Conservation (phyloP, 768 basidiomycete species). For the Porphyrellus cyaneotinctus region DNA sequence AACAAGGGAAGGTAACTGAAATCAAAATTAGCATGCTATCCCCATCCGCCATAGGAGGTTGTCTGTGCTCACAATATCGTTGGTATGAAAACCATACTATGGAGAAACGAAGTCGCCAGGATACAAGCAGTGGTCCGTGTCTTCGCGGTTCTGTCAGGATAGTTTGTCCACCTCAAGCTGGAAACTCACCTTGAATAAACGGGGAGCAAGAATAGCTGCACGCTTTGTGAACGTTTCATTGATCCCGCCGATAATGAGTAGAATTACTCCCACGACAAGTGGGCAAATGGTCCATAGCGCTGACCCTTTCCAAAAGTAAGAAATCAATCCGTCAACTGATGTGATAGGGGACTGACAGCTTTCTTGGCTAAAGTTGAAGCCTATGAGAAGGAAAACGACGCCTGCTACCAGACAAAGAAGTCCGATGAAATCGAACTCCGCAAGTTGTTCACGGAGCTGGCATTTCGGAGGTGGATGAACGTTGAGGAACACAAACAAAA, state of each 20-base stretch:
- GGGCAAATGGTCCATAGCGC: constrained; percentile 52
- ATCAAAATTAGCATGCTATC: neutral
- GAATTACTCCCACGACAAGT: constrained; percentile 48
- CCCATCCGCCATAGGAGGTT: neutral
- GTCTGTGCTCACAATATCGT: constrained; percentile 27
- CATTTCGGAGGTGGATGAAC: constrained; percentile 65
- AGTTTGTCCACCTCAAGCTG: neutral
- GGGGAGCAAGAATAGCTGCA: constrained; percentile 69
- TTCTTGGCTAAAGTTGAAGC: constrained; percentile 65
- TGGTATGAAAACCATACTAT: constrained; percentile 57
- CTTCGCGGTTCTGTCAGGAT: constrained; percentile 29
- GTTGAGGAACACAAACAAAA: constrained; percentile 71
- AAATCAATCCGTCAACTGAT: neutral
- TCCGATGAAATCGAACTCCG: constrained; percentile 69
- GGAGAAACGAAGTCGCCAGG: constrained; percentile 55
- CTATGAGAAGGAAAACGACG: constrained; percentile 62
- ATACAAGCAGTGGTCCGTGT: constrained; percentile 66
- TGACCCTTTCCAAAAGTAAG: constrained; percentile 42
- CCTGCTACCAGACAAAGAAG: constrained; percentile 58
- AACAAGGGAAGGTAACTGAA: constrained; percentile 64
- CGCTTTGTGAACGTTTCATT: constrained; percentile 61
- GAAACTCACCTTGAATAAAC: constrained; percentile 57
- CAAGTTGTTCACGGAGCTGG: constrained; percentile 51
- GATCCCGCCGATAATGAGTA: constrained; percentile 47
- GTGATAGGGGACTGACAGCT: constrained; percentile 44